These are phyloP conservation scores for Linum trigynum DNA, from an alignment of 345 rosid species.

Conservation along the genomic window DNA sequence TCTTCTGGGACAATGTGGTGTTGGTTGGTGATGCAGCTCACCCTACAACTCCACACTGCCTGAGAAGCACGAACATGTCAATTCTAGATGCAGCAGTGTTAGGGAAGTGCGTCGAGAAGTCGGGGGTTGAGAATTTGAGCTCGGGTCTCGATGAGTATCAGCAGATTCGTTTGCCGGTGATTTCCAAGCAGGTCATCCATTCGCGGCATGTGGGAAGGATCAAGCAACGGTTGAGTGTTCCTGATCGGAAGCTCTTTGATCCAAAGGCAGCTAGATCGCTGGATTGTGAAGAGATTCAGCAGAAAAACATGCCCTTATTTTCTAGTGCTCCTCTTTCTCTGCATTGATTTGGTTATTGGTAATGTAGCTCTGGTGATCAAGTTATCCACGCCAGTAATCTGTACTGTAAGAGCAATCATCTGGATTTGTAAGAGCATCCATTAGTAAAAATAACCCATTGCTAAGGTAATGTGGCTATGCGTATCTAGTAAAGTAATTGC, in stretches of 20 bases:
- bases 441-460: no score
- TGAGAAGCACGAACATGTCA: slow-evolving; percentile 85
- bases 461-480: no score
- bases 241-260: slow-evolving; percentile 26
- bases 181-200: slow-evolving; percentile 52
- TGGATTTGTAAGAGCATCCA: no score
- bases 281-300: slow-evolving; percentile 39
- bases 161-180: slow-evolving; percentile 44
- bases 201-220: slow-evolving; percentile 45
- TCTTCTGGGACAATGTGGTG: slow-evolving; percentile 48
- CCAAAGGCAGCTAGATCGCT: slow-evolving; percentile 22
- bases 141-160: slow-evolving; percentile 69
- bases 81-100: slow-evolving; percentile 54
- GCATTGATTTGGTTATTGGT: slow-evolving; percentile 2
- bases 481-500: no score
- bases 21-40: slow-evolving; percentile 79
- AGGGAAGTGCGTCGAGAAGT: slow-evolving; percentile 51
- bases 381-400: no score
- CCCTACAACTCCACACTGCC: slow-evolving; percentile 68
- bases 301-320: slow-evolving; percentile 54
- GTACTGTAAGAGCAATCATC: no score
- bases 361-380: no score
- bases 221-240: slow-evolving; percentile 52
- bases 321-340: slow-evolving; percentile 24
- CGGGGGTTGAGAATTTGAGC: slow-evolving; percentile 34